Percentiles rank a stretch among this genome's conserved stretches.
Evolutionary conservation across 83 land plant species (phyloP).

Genomic region (Diphasiastrum complanatum): DNA sequence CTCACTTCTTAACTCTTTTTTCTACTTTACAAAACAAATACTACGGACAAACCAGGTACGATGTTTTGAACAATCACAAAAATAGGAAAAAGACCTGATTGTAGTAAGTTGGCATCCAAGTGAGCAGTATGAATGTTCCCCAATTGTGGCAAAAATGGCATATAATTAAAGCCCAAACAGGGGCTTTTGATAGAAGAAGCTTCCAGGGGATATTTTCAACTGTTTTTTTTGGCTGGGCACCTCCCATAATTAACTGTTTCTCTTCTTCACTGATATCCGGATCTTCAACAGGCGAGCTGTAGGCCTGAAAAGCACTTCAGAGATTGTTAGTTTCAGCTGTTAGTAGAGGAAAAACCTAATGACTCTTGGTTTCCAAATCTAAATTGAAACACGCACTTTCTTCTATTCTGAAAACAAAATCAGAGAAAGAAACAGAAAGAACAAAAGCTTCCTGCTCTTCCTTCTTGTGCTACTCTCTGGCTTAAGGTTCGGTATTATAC

Average conservation of each 20-base stretch:
- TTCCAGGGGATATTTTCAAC: slow-evolving; percentile 81
- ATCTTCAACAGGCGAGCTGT: slow-evolving; percentile 87
- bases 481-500: too few relatives aligned
- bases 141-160: slow-evolving; percentile 99
- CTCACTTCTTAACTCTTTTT: too few relatives aligned
- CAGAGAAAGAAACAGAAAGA: too few relatives aligned
- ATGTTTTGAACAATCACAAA: neutral
- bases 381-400: too few relatives aligned
- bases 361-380: too few relatives aligned
- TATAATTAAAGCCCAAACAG: slow-evolving; percentile 95
- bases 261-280: slow-evolving; percentile 55
- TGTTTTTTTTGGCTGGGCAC: slow-evolving; percentile 51
- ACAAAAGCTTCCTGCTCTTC: too few relatives aligned
- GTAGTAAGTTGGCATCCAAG: slow-evolving; percentile 99
- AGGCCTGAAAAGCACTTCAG: slow-evolving; percentile 65
- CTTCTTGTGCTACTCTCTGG: too few relatives aligned
- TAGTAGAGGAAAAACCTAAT: too few relatives aligned
- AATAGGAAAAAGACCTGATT: slow-evolving; percentile 56
- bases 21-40: too few relatives aligned
- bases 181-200: slow-evolving; percentile 74
- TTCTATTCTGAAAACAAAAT: too few relatives aligned
- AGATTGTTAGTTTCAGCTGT: too few relatives aligned
- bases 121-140: slow-evolving; percentile 97
- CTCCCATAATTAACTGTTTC: slow-evolving; percentile 56
- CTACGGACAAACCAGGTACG: neutral